A percentile compares a stretch with the other conserved stretches of the same genome.
phyloP scores from a whole-genome alignment of 345 rosid genomes.

The Trapa bicornis region DNA sequence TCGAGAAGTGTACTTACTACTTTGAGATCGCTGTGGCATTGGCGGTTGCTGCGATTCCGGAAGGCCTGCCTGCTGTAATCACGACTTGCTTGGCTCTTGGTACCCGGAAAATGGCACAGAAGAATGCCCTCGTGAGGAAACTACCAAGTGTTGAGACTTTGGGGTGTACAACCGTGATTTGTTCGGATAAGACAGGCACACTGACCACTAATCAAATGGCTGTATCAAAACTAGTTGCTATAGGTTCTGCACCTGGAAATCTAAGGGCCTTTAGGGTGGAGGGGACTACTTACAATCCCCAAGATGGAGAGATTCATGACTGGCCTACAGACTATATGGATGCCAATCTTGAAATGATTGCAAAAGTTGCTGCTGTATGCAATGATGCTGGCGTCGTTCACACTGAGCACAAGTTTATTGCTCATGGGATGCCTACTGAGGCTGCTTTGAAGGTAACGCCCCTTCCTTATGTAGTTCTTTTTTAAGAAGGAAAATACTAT shows the following conservation, averaged over 20 bases:
- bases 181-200: conserved; percentile 71
- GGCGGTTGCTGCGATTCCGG: conserved; percentile 78
- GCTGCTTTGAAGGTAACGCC: conserved; percentile 54
- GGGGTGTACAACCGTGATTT: conserved; percentile 69
- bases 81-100: conserved; percentile 70
- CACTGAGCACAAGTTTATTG: conserved; percentile 38
- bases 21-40: conserved; percentile 69
- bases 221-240: conserved; percentile 45
- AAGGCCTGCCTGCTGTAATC: conserved; percentile 66
- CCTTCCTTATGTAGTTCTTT: not conserved
- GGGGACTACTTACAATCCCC: conserved; percentile 50
- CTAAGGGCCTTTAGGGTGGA: conserved; percentile 45
- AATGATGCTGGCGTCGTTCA: conserved; percentile 45
- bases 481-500: no score
- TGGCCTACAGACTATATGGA: conserved; percentile 49
- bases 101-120: conserved; percentile 68
- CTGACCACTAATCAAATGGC: conserved; percentile 75
- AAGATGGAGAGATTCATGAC: conserved; percentile 47
- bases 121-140: conserved; percentile 63
- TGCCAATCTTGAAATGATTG: conserved; percentile 54
- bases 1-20: conserved; percentile 63
- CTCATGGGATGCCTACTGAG: conserved; percentile 64
- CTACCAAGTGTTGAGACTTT: conserved; percentile 67
- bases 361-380: conserved; percentile 47
- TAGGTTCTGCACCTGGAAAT: conserved; percentile 27